Evolutionary conservation across 208 protist species (phyloP), one percentile per base, ranked within the genome.

Genomic region (Crithidia bombi): DNA sequence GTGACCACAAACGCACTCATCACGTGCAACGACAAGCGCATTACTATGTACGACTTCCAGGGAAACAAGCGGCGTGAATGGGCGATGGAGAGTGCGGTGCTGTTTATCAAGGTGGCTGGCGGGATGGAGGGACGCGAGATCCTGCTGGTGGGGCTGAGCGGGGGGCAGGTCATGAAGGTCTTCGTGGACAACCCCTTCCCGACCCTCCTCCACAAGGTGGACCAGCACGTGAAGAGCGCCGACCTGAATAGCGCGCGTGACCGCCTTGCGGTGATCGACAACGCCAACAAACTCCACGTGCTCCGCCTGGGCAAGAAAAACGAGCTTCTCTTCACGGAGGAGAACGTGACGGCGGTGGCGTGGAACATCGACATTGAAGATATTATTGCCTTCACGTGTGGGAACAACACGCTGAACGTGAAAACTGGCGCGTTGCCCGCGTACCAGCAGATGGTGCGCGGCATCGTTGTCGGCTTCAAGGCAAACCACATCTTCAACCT

Each of bases 181-280:
- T 98, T 99, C 64, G 74, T 99, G 6, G 94, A 99, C 81, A 99
- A 99, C 76, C 87, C 96, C 12, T 99, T 99, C 59, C 94, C 98
- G 2, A 98, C 90, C 5, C 69, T 81, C 30, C 77, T 99, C n/a
- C 68, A 98, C 38, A 96, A 96, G 64, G 70, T 97, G 28, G 82
- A 76, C 30, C 47, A 43, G 21, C 35, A 89, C 5, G 78, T 99
- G 12, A 83, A 82, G 26, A 97, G 92, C 56, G 73, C 99, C 25
- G 96, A 99, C 74, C 57, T 99, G 26, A 96, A 70, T 69, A 84
- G 85, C 65, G 81, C 66, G 38, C 87, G 96, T 47, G 90, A 57
- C 19, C 96, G 96, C 65, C 81, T 99, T 3, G 97, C 97, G 6
- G 82, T 99, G 0, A 92, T 99, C 14, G 96, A 98, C 69, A 89